Conservation (phyloP, 2,329 filamentous ascomycete species). For the Ophidiomyces ophidiicola region DNA sequence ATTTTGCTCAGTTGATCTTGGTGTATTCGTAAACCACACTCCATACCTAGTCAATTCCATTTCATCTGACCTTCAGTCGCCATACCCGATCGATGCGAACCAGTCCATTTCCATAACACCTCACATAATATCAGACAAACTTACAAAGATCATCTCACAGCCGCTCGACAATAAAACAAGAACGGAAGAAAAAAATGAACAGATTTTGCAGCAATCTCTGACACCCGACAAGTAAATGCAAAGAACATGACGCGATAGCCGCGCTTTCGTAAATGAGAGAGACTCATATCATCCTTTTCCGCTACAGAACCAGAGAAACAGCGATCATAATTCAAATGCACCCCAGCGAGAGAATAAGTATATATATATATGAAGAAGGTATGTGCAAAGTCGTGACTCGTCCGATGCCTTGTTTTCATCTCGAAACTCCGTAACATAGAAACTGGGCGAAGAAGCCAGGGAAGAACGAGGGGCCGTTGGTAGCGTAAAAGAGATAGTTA, state of each 20-base stretch:
- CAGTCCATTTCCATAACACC: conserved; percentile 4
- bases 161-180: background rate
- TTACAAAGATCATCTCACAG: background rate
- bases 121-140: background rate
- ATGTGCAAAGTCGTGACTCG: conserved; percentile 11
- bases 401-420: conserved; percentile 8
- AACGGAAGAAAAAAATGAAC: conserved; percentile 1
- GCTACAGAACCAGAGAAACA: background rate
- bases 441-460: too few species aligned
- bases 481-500: too few species aligned
- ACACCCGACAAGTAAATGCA: conserved; percentile 1
- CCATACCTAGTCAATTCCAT: background rate
- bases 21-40: too few species aligned
- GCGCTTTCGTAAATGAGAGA: background rate
- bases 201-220: background rate
- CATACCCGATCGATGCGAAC: background rate
- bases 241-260: background rate
- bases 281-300: background rate
- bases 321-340: background rate
- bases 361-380: conserved; percentile 7
- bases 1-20: too few species aligned
- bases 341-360: conserved; percentile 4
- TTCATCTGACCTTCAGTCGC: background rate
- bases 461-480: too few species aligned
- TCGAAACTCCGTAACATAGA: conserved; percentile 10